Base-by-base conservation (phyloP, 345 rosid species). In the Dovyalis caffra region DNA sequence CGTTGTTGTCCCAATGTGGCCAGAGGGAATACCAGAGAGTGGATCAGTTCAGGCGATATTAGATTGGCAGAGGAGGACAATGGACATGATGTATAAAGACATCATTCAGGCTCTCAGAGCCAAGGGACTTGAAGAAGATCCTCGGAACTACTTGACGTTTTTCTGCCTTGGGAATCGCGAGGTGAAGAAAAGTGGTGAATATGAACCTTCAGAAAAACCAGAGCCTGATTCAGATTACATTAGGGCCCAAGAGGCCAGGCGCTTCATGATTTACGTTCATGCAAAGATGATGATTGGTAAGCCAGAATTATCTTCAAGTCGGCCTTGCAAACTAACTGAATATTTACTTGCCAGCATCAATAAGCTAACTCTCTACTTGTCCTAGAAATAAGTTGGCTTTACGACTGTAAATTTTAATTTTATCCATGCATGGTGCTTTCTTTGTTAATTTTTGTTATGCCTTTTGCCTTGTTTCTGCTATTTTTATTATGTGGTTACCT, bases 281-380 rank as follows among this genome's bases (percentile, higher is more conserved):
- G 31, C 99, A 63, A 95, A 95, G 86, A 95, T 95, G 99, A 95
- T 95, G 98, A 93, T 95, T 8, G 98, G 99, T 93, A 70, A 81
- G 86, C 77, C 43, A 56, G 51, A 35, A 57, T 35, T 47, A 37
- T 18, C 31, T 57, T 16, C 4, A 5, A 5, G 20, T 23, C 16
- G 34, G 31, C 9, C 29, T 4, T 67, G 26, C n/a, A 26, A 31
- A 53, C 60, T 29, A 29, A 62, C 35, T 62, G 35, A 62, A 29
- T 62, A 15, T 6, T 62, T 28, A 29, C 7, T 5, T 14, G 20
- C 2, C 21, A 31, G 26, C 7, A 61, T 18, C 18, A 31, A 61
- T 61, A 12, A 61, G 8, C 9, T 21, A 51, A 51, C 58, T 21
- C 5, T 51, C 58, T 11, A 21, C 58, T n/a, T 21, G 16, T 16